Percentiles rank a stretch among this genome's conserved stretches.
Conservation (phyloP, 106 monocot genomes). For the Acorus calamus region DNA sequence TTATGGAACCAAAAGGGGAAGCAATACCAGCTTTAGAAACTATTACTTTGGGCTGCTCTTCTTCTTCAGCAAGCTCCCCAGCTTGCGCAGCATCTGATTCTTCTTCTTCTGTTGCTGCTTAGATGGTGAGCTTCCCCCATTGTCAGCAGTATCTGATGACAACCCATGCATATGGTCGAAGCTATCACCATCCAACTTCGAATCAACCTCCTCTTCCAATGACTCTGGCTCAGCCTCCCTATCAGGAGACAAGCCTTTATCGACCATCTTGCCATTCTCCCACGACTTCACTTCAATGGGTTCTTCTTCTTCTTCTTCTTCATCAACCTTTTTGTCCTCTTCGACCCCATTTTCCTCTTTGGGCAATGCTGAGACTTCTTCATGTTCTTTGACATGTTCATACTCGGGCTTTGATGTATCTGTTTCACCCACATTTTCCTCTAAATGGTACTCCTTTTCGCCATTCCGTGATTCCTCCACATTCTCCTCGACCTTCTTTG, state of each 20-base stretch:
- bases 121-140: conserved; percentile 17
- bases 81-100: conserved; percentile 47
- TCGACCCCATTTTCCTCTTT: conserved; percentile 25
- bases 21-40: neutral
- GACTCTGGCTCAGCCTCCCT: no score
- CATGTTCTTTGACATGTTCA: neutral
- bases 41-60: conserved; percentile 26
- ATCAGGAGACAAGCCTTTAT: no score
- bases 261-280: no score
- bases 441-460: conserved; percentile 8
- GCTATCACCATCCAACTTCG: no score
- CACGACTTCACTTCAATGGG: no score
- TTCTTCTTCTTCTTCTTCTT: neutral
- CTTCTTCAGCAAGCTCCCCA: conserved; percentile 39
- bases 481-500: conserved; percentile 22
- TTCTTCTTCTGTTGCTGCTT: conserved; percentile 32
- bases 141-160: conserved; percentile 8
- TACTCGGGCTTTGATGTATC: conserved; percentile 3
- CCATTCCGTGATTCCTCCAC: neutral
- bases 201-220: no score
- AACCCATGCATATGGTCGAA: conserved; percentile 5
- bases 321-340: conserved; percentile 10
- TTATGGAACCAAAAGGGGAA: no score
- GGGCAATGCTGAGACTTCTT: conserved; percentile 1
- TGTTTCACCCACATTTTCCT: neutral